Percentiles rank a stretch among this genome's conserved stretches.
Conservation (phyloP, 495 filamentous ascomycete genomes). For the Penicillium cinerascens region DNA sequence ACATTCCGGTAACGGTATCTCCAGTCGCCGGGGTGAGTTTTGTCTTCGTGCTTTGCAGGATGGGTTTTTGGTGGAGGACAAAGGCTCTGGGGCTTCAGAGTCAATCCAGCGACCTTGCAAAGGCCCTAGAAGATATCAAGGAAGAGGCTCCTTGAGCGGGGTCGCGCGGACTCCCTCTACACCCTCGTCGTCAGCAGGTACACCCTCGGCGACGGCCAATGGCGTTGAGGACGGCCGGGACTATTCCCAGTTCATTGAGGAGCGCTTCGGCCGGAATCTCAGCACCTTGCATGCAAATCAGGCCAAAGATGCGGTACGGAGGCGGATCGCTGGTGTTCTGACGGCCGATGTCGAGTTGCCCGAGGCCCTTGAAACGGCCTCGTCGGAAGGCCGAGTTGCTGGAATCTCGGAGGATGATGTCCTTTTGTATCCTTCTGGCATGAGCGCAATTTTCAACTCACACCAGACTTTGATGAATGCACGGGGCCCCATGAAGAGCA, state of each 20-base stretch:
- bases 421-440: conserved; percentile 82
- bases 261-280: conserved; percentile 90
- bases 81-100: conserved; percentile 22
- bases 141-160: conserved; percentile 43
- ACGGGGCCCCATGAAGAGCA: conserved; percentile 39
- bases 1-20: conserved; percentile 91
- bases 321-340: conserved; percentile 84
- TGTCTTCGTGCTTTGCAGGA: conserved; percentile 72
- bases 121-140: conserved; percentile 71
- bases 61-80: conserved; percentile 59
- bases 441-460: conserved; percentile 90
- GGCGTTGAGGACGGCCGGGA: conserved; percentile 55
- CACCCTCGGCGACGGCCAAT: conserved; percentile 7
- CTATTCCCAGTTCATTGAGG: conserved; percentile 79
- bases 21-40: conserved; percentile 87
- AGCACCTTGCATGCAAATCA: conserved; percentile 70
- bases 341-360: conserved; percentile 66
- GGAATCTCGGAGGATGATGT: conserved; percentile 85
- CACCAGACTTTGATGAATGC: conserved; percentile 68
- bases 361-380: conserved; percentile 54
- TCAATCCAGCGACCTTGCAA: conserved; percentile 49
- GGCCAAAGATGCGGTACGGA: conserved; percentile 80
- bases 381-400: conserved; percentile 49
- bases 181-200: conserved; percentile 4
- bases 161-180: conserved; percentile 14